These are phyloP conservation scores for Termitomyces sp. DNA, from an alignment of 768 basidiomycete species.

Conservation along the genomic window DNA sequence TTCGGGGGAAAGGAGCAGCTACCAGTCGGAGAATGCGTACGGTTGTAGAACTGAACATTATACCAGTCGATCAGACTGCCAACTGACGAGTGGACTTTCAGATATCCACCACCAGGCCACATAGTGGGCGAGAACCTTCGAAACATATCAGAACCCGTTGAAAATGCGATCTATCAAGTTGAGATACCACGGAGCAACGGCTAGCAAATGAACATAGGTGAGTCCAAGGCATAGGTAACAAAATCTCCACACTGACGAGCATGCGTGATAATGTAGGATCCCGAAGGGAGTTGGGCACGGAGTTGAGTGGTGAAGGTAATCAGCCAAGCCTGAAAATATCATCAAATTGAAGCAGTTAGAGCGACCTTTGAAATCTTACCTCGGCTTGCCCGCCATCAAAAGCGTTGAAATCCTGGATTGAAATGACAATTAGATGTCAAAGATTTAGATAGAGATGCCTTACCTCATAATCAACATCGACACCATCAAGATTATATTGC, in stretches of 20 bases:
- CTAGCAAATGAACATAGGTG: conserved; percentile 15
- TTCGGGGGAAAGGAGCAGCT: neutral
- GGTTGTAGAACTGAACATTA: conserved; percentile 47
- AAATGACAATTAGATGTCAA: neutral
- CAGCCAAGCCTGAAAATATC: conserved; percentile 38
- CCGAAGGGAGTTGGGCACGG: conserved; percentile 40
- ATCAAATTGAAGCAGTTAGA: neutral
- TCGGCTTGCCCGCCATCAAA: conserved; percentile 52
- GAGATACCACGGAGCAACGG: conserved; percentile 42
- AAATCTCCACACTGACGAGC: conserved; percentile 34
- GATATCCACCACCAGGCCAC: conserved; percentile 48
- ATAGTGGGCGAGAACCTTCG: conserved; percentile 35
- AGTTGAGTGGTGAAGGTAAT: conserved; percentile 48
- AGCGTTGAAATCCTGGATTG: conserved; percentile 51
- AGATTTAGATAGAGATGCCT: neutral
- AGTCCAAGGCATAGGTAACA: neutral
- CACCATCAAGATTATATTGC: conserved; percentile 55
- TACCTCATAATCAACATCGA: conserved; percentile 71
- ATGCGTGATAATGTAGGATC: conserved; percentile 47
- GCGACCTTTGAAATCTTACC: conserved; percentile 15
- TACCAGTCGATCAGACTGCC: conserved; percentile 64
- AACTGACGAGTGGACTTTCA: conserved; percentile 44
- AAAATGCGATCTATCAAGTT: neutral
- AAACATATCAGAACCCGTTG: neutral
- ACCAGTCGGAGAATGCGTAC: conserved; percentile 19